These are phyloP conservation scores for Picea sitchensis DNA, from an alignment of 75 land plant species.

Conservation along the genomic window DNA sequence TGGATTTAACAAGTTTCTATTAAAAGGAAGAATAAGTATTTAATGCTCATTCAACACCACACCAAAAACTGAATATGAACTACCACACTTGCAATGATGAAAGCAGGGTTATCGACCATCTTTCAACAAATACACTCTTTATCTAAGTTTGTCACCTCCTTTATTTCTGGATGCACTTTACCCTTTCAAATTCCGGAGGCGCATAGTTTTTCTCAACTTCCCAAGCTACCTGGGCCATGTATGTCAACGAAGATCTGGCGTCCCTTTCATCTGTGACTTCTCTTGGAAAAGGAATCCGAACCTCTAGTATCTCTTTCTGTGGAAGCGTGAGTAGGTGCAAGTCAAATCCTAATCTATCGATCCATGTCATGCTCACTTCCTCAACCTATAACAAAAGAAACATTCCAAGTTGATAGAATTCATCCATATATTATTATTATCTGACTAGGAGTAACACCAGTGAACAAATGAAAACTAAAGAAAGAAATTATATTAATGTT, in stretches of 20 bases:
- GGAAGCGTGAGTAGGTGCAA: slow-evolving; percentile 48
- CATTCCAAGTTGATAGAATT: no score
- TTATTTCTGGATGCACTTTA: slow-evolving; percentile 31
- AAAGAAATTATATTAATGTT: no score
- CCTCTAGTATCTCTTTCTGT: slow-evolving; percentile 49
- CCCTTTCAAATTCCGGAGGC: slow-evolving; percentile 61
- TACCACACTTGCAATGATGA: no score
- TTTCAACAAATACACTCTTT: no score
- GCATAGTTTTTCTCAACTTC: slow-evolving; percentile 76
- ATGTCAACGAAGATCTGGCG: slow-evolving; percentile 81
- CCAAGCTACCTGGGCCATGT: slow-evolving; percentile 97
- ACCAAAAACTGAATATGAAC: no score
- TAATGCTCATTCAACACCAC: no score
- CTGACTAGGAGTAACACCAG: no score
- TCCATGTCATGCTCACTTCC: slow-evolving; percentile 88
- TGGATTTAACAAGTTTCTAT: no score
- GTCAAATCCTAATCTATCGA: slow-evolving; percentile 94
- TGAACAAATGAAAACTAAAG: no score
- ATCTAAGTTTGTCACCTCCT: background rate
- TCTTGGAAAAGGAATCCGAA: slow-evolving; percentile 84
- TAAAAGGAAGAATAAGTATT: no score
- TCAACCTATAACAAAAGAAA: slow-evolving; percentile 37
- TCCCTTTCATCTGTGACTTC: slow-evolving; percentile 93
- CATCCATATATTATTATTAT: no score
- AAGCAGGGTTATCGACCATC: no score